These are phyloP conservation scores for Fusarium annulatum DNA, from an alignment of 2,329 filamentous ascomycete species.

Conservation along the genomic window DNA sequence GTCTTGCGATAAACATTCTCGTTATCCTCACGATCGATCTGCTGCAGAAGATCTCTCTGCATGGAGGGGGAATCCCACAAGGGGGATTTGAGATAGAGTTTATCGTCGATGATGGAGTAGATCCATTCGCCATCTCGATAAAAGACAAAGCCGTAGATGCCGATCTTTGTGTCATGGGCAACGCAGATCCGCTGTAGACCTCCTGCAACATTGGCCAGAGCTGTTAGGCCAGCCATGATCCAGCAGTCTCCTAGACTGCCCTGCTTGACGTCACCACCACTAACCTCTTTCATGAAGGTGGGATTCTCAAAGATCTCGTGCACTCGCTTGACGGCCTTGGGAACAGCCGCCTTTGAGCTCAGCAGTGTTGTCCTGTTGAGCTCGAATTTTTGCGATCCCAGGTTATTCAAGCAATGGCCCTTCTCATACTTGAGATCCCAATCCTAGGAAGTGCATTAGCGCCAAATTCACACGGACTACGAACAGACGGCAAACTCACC, in stretches of 20 bases:
- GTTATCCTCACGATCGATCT: constrained; percentile 78
- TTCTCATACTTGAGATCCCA: constrained; percentile 76
- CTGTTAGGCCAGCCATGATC: constrained; percentile 82
- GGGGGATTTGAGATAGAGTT: constrained; percentile 84
- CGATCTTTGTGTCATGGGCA: constrained; percentile 76
- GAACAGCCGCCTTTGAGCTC: constrained; percentile 63
- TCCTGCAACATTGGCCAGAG: constrained; percentile 77
- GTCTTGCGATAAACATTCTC: constrained; percentile 77
- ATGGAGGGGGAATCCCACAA: constrained; percentile 84
- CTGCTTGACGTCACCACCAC: constrained; percentile 81
- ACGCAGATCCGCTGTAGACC: constrained; percentile 81
- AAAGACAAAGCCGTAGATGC: constrained; percentile 92
- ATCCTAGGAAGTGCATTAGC: constrained; percentile 56
- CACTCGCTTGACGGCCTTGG: constrained; percentile 79
- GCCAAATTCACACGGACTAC: background rate
- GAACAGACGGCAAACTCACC: constrained; percentile 51
- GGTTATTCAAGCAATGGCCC: constrained; percentile 65
- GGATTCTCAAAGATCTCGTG: constrained; percentile 82
- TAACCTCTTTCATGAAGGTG: constrained; percentile 73
- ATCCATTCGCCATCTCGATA: constrained; percentile 92
- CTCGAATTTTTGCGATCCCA: constrained; percentile 64
- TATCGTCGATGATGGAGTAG: constrained; percentile 91
- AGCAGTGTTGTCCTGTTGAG: constrained; percentile 57
- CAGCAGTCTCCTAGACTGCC: constrained; percentile 84
- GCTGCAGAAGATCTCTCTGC: constrained; percentile 78